A percentile compares a stretch with the other conserved stretches of the same genome.
Conservation (phyloP, 2,329 filamentous ascomycete species). For the Xylaria digitata region DNA sequence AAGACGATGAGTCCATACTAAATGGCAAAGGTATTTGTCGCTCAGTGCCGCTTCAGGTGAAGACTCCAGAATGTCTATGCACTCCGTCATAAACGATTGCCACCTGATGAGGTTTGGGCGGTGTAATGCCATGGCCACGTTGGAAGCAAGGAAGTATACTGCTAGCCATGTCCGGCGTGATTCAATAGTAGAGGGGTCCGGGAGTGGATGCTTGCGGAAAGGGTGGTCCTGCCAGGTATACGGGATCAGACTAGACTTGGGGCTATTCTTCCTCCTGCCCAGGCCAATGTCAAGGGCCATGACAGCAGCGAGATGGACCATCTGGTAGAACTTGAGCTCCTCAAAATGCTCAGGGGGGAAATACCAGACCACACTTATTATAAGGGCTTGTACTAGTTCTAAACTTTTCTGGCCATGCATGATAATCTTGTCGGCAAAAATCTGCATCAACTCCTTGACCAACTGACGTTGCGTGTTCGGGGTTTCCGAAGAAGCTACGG, state of each 20-base stretch:
- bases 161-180: constrained; percentile 68
- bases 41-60: constrained; percentile 66
- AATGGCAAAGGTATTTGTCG: constrained; percentile 68
- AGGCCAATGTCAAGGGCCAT: constrained; percentile 88
- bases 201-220: constrained; percentile 56
- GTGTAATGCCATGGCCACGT: constrained; percentile 70
- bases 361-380: constrained; percentile 85
- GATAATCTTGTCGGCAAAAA: constrained; percentile 79
- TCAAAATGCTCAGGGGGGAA: constrained; percentile 84
- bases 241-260: constrained; percentile 53
- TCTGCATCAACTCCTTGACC: constrained; percentile 75
- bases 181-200: constrained; percentile 66
- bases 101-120: constrained; percentile 70
- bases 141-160: constrained; percentile 69
- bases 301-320: constrained; percentile 81
- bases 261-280: constrained; percentile 56
- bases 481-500: constrained; percentile 70
- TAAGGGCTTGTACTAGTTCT: constrained; percentile 83
- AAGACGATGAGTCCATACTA: constrained; percentile 70
- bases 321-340: constrained; percentile 89
- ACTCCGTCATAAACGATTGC: constrained; percentile 70
- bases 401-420: constrained; percentile 82
- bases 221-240: constrained; percentile 57
- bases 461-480: constrained; percentile 69
- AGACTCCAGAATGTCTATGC: constrained; percentile 65